A percentile compares a stretch with the other conserved stretches of the same genome.
phyloP scores from a whole-genome alignment of 768 basidiomycete genomes.

The Tylopilus subfusipes region DNA sequence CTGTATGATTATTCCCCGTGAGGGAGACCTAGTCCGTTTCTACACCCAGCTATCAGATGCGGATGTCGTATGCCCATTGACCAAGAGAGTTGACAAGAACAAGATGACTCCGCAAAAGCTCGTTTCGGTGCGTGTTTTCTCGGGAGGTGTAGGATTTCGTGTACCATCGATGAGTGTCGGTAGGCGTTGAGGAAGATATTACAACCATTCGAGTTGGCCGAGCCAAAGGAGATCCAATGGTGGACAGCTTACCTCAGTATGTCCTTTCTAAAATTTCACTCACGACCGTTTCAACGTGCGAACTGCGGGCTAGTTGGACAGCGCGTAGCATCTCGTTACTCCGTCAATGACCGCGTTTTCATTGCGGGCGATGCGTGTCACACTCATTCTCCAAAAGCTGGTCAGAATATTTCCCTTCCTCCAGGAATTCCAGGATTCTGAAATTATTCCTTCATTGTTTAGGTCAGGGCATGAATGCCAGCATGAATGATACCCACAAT shows the following conservation, averaged over 20 bases:
- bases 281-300: background rate
- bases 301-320: conserved; percentile 55
- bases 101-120: conserved; percentile 48
- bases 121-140: conserved; percentile 46
- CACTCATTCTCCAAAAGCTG: conserved; percentile 65
- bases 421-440: background rate
- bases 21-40: conserved; percentile 61
- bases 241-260: conserved; percentile 70
- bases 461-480: conserved; percentile 78
- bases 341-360: conserved; percentile 61
- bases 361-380: conserved; percentile 77
- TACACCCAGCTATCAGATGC: conserved; percentile 63
- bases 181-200: conserved; percentile 57
- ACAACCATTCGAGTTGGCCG: conserved; percentile 50
- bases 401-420: conserved; percentile 26
- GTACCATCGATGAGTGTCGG: background rate
- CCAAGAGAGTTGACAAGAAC: conserved; percentile 51
- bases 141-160: too few species aligned
- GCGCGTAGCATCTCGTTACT: conserved; percentile 63
- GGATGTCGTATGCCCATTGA: conserved; percentile 40
- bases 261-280: conserved; percentile 15
- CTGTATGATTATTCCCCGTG: conserved; percentile 72
- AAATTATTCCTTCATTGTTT: background rate
- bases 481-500: conserved; percentile 74
- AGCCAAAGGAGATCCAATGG: conserved; percentile 57